A percentile compares a stretch with the other conserved stretches of the same genome.
Conservation (phyloP, 2,329 filamentous ascomycete genomes). For the Cordyceps farinosa region DNA sequence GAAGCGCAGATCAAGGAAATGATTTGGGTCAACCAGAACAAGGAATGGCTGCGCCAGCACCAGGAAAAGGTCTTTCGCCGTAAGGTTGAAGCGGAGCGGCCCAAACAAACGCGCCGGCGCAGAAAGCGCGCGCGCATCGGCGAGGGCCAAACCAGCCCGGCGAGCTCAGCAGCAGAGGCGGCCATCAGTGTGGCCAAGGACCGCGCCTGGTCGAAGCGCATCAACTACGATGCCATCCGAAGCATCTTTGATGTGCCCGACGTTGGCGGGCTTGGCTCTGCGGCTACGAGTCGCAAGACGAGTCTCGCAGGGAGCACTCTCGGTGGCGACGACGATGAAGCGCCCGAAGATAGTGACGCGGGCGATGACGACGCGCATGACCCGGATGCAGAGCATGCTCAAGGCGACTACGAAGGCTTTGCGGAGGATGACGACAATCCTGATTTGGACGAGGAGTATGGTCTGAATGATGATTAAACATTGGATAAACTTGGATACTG, state of each 20-base stretch:
- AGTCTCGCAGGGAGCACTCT: conserved; percentile 36
- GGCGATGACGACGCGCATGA: conserved; percentile 35
- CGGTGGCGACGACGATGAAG: conserved; percentile 33
- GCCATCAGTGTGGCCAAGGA: conserved; percentile 65
- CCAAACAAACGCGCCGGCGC: conserved; percentile 55
- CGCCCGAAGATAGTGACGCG: conserved; percentile 34
- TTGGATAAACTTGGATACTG: neutral
- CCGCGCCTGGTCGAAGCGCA: conserved; percentile 67
- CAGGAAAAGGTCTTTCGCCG: conserved; percentile 78
- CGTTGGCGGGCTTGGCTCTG: conserved; percentile 45
- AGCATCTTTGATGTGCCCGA: conserved; percentile 52
- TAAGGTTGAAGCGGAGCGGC: conserved; percentile 57
- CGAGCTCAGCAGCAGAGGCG: conserved; percentile 65
- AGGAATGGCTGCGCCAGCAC: conserved; percentile 84
- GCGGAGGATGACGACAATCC: conserved; percentile 38
- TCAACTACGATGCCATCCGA: conserved; percentile 66
- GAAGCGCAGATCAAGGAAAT: conserved; percentile 82
- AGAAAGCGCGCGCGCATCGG: conserved; percentile 56
- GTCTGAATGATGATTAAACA: conserved; percentile 28
- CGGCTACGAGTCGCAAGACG: conserved; percentile 45
- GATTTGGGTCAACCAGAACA: conserved; percentile 93
- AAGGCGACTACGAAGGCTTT: conserved; percentile 28
- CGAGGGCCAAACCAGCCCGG: conserved; percentile 62
- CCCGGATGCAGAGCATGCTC: conserved; percentile 23
- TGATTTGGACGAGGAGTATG: conserved; percentile 37